Evolutionary conservation across 352 stramenopile genomes (phyloP).

Genomic region (Phytophthora colocasiae): DNA sequence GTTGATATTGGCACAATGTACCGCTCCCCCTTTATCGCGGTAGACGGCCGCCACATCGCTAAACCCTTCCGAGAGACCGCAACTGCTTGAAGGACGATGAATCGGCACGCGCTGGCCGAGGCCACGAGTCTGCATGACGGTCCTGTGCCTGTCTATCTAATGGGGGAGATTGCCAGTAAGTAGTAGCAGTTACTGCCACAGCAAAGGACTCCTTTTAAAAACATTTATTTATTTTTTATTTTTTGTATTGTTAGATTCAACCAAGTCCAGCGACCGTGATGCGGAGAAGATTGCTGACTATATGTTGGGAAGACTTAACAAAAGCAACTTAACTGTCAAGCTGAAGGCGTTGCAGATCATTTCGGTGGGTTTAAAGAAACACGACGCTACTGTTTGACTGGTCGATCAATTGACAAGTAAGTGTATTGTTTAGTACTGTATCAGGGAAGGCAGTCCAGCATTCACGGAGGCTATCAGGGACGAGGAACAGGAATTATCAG

Average conservation of each 20-base stretch:
- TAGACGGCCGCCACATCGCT: slow-evolving; percentile 18
- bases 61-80: slow-evolving; percentile 2
- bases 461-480: slow-evolving; percentile 72
- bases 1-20: slow-evolving; percentile 12
- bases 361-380: slow-evolving; percentile 47
- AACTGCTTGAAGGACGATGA: slow-evolving; percentile 51
- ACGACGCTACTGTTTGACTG: too few species aligned
- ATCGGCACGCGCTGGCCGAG: slow-evolving; percentile 80
- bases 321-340: slow-evolving; percentile 88
- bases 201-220: too few species aligned
- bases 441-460: slow-evolving; percentile 67
- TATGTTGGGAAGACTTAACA: slow-evolving; percentile 73
- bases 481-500: slow-evolving; percentile 71
- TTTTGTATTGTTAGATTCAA: slow-evolving; percentile 49
- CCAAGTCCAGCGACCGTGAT: slow-evolving; percentile 67
- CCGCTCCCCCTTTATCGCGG: slow-evolving; percentile 6
- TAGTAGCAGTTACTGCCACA: slow-evolving; percentile 9
- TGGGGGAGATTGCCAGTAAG: slow-evolving; percentile 86
- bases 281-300: slow-evolving; percentile 86
- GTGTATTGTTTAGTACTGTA: slow-evolving; percentile 63
- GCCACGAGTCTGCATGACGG: slow-evolving; percentile 87
- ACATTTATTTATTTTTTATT: background rate
- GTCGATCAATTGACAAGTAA: too few species aligned
- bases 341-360: slow-evolving; percentile 90
- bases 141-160: slow-evolving; percentile 82